A percentile compares a stretch with the other conserved stretches of the same genome.
These are phyloP conservation scores for Elasticomyces elasticus DNA, from an alignment of 495 filamentous ascomycete species.

Conservation along the genomic window DNA sequence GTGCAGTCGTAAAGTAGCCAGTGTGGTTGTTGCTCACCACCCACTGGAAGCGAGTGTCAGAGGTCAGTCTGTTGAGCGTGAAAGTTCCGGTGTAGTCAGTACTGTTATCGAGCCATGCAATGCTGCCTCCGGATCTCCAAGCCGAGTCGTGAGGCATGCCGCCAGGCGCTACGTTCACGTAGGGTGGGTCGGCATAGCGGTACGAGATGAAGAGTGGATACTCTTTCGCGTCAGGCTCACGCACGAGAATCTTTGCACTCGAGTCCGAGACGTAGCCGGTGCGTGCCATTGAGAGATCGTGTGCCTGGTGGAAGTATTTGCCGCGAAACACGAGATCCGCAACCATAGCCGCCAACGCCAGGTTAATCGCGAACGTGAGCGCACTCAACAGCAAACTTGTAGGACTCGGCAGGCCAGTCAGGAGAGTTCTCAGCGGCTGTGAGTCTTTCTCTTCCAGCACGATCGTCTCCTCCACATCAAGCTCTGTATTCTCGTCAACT, in stretches of 20 bases:
- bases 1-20: conserved; percentile 66
- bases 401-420: conserved; percentile 68
- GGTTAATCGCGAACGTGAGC: conserved; percentile 62
- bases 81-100: conserved; percentile 74
- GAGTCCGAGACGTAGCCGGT: conserved; percentile 76
- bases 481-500: conserved; percentile 26
- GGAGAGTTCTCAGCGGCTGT: conserved; percentile 45
- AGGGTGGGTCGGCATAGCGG: conserved; percentile 31
- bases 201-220: conserved; percentile 65
- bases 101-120: conserved; percentile 54
- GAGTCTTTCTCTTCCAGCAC: conserved; percentile 30
- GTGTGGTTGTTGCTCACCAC: conserved; percentile 71
- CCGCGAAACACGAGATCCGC: conserved; percentile 68
- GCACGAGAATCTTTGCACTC: conserved; percentile 69
- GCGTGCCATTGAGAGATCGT: conserved; percentile 73
- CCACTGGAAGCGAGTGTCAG: conserved; percentile 67
- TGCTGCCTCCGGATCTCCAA: conserved; percentile 58
- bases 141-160: conserved; percentile 38
- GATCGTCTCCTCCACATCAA: conserved; percentile 35
- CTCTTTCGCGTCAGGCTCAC: conserved; percentile 67
- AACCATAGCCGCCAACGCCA: conserved; percentile 51
- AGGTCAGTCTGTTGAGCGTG: conserved; percentile 42
- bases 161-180: conserved; percentile 27
- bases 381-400: conserved; percentile 49
- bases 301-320: conserved; percentile 50